Conservation (phyloP, 108 stramenopile species). For the Cyclotella sp. region DNA sequence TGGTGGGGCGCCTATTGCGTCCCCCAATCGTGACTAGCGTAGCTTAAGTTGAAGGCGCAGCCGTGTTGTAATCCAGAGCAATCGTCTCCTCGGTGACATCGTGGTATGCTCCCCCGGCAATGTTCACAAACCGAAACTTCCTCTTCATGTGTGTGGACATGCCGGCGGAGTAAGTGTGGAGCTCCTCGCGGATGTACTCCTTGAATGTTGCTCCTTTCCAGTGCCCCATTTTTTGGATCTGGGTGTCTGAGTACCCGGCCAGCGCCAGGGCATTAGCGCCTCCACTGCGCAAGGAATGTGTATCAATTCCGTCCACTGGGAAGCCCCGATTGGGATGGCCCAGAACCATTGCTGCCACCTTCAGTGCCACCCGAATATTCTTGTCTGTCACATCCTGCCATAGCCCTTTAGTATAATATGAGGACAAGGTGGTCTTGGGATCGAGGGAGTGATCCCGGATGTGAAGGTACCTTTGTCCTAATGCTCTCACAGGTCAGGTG, state of each 20-base stretch:
- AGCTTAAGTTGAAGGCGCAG: background rate
- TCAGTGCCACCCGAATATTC: background rate
- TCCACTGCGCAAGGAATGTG: slow-evolving; percentile 24
- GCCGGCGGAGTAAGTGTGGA: no score
- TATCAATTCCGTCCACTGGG: slow-evolving; percentile 8
- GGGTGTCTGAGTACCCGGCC: background rate
- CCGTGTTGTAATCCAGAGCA: no score
- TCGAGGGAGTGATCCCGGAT: background rate
- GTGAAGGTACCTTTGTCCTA: background rate
- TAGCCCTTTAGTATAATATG: background rate
- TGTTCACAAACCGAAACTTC: no score
- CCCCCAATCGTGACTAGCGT: background rate
- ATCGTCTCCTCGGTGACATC: background rate
- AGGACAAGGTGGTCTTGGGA: background rate
- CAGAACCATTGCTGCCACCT: slow-evolving; percentile 12
- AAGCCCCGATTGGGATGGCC: slow-evolving; percentile 1
- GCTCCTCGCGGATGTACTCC: no score
- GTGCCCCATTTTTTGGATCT: slow-evolving; percentile 26
- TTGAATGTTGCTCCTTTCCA: slow-evolving; percentile 15
- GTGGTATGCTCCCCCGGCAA: no score
- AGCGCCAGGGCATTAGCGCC: slow-evolving; percentile 10
- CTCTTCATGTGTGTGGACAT: no score
- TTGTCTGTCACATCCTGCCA: background rate
- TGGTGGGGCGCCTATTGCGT: no score
- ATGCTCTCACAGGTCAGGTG: background rate